Base-by-base conservation (phyloP, 805 yeast species). In the Saturnispora sanitii region DNA sequence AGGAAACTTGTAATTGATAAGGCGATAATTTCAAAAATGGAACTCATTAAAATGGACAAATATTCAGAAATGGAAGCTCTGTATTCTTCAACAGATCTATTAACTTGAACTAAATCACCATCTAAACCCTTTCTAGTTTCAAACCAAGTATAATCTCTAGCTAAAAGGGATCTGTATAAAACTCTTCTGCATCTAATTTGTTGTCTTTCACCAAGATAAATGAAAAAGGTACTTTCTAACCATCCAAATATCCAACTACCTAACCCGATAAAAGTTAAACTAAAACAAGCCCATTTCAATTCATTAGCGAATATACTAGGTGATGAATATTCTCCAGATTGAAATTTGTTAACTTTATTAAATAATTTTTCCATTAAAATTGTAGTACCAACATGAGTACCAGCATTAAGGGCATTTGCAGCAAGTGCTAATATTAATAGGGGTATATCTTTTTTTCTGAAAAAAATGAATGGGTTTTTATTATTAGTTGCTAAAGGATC, bases 71-170 rank as follows among this genome's bases (percentile, higher is more conserved):
- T 65, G 1, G 87, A 83, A 0, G 72, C 60, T 53, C 92, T 63
- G 35, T 75, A 54, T 50, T 85, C 94, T 58, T 85, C 92, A 21
- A 82, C 65, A 53, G 87, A 75, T 50, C 94, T 58, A 60, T 80
- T 80, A 6, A 75, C 57, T 53, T 78, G 87, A 6, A 79, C 66
- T 12, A 81, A 51, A 18, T 73, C 71, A 7, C 95, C 95, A 49
- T 75, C 66, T 1, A 79, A 48, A 30, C 75, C 71, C 38, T 70
- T 68, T 40, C 70, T 69, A 1, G 54, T 50, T 42, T 85, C 94
- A 51, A 71, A 77, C 92, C 92, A 84, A 16, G 61, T 58, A 23
- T 75, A 52, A 0, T 72, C 62, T 44, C 70, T 66, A 17, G 55
- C 49, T 15, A 83, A 45, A 21, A 81, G 58, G 1, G 70, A 61